Evolutionary conservation across 495 filamentous ascomycete genomes (phyloP), one percentile per base, ranked within the genome.

Genomic region (Podospora pseudopauciseta): DNA sequence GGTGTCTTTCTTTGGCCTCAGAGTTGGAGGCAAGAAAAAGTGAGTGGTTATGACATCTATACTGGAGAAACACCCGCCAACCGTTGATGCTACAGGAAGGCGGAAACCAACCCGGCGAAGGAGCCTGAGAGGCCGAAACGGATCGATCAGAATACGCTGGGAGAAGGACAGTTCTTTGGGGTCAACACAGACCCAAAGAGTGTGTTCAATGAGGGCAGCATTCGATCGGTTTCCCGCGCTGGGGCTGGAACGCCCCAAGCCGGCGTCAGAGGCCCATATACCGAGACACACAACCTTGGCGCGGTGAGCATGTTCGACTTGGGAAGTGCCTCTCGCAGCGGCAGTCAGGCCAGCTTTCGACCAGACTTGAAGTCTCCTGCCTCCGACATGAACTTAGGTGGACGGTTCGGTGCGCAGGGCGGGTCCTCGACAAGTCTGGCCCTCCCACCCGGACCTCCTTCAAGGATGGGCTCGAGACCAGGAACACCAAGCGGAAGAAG

Each of bases 1-100:
- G 82, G 80, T 83, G 15, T 84, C 82, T 4, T 81, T 84, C 59
- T 83, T 84, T 70, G 82, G 82, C 62, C 75, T 83, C 70, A 81
- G 79, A 72, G 74, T 84, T 61, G 80, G 81, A 26, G 78, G 77
- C 56, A 83, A 80, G 72, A 84, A 84, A 74, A 84, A 83, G 81
- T 84, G 72, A 79, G 81, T 77, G 53, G 18, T 34, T 4, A 20
- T 1, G 16, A 3, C n/a, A 4, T 5, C 1, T 6, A 39, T 9
- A 20, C 39, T 49, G 53, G 34, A 26, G 28, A 30, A 54, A 26
- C 59, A 4, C 49, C 23, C 44, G 23, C 69, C 54, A 70, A 72
- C 67, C 63, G 64, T 69, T 73, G 67, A 77, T 70, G 56, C 53
- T 23, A 27, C 63, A 82, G 80, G 68, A 81, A 80, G 71, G 56